Conservation (phyloP, 192 early-diverging fungal species). For the Podochytrium sp. region DNA sequence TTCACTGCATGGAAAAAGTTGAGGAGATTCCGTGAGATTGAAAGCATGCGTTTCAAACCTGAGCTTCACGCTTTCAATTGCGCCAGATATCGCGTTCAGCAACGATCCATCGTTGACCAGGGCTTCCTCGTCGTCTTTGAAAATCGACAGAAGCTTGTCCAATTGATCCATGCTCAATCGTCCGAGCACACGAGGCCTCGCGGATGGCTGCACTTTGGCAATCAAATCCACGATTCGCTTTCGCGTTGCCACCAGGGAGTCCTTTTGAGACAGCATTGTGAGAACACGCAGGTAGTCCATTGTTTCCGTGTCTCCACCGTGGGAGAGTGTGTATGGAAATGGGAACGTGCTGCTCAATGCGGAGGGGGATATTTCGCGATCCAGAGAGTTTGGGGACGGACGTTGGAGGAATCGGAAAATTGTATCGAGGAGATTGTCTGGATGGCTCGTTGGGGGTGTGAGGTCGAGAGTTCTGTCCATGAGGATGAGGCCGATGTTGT, state of each 20-base stretch:
- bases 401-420: conserved; percentile 9
- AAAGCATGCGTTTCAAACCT: too few species aligned
- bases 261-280: conserved; percentile 15
- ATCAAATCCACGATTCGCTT: conserved; percentile 30
- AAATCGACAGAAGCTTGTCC: conserved; percentile 13
- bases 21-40: too few species aligned
- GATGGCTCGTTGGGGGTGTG: not conserved
- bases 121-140: conserved; percentile 2
- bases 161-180: conserved; percentile 18
- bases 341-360: not conserved
- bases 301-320: conserved; percentile 14
- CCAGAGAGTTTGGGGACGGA: not conserved
- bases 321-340: conserved; percentile 1
- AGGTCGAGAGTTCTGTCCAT: conserved; percentile 28
- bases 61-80: too few species aligned
- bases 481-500: not conserved
- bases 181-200: conserved; percentile 15
- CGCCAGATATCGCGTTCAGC: not conserved
- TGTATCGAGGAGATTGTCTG: conserved; percentile 22
- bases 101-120: not conserved
- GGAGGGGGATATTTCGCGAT: not conserved
- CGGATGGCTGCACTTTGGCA: not conserved
- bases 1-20: not conserved
- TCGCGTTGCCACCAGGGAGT: conserved; percentile 18
- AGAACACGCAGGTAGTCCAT: conserved; percentile 20